Evolutionary conservation across 805 yeast species (phyloP).

Genomic region (Peterozyma xylosa): DNA sequence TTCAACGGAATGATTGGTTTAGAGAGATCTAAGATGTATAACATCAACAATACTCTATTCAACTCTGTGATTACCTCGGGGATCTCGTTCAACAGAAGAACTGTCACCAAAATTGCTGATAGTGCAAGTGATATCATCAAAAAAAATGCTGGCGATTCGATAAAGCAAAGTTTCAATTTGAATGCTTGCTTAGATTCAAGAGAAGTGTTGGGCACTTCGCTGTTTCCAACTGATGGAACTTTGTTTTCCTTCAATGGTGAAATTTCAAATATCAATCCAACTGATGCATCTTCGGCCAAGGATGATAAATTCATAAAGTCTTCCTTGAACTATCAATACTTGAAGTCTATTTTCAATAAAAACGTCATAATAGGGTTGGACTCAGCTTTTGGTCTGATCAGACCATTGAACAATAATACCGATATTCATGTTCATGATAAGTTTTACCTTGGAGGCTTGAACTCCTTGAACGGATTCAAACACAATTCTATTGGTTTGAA

Average conservation of each 20-base stretch:
- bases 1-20: slow-evolving; percentile 47
- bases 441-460: slow-evolving; percentile 77
- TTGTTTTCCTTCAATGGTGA: slow-evolving; percentile 35
- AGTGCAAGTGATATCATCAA: slow-evolving; percentile 51
- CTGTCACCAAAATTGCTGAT: slow-evolving; percentile 41
- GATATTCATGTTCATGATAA: slow-evolving; percentile 65
- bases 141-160: slow-evolving; percentile 50
- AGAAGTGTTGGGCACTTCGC: slow-evolving; percentile 23
- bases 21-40: slow-evolving; percentile 24
- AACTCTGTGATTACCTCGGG: slow-evolving; percentile 33
- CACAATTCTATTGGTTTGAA: slow-evolving; percentile 62
- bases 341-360: slow-evolving; percentile 34
- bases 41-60: slow-evolving; percentile 17
- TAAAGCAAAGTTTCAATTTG: slow-evolving; percentile 47
- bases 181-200: slow-evolving; percentile 37
- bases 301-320: slow-evolving; percentile 29
- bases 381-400: slow-evolving; percentile 48
- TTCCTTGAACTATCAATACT: slow-evolving; percentile 20
- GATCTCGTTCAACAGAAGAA: slow-evolving; percentile 50
- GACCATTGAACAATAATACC: slow-evolving; percentile 25
- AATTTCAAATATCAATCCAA: slow-evolving; percentile 23
- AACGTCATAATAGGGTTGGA: slow-evolving; percentile 42
- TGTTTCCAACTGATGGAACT: slow-evolving; percentile 40
- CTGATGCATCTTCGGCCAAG: slow-evolving; percentile 7
- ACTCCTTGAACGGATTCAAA: slow-evolving; percentile 64